Percentiles rank a stretch among this genome's conserved stretches.
Evolutionary conservation across 179 eudicot genomes (phyloP).

Genomic region (Actinidia polygama): DNA sequence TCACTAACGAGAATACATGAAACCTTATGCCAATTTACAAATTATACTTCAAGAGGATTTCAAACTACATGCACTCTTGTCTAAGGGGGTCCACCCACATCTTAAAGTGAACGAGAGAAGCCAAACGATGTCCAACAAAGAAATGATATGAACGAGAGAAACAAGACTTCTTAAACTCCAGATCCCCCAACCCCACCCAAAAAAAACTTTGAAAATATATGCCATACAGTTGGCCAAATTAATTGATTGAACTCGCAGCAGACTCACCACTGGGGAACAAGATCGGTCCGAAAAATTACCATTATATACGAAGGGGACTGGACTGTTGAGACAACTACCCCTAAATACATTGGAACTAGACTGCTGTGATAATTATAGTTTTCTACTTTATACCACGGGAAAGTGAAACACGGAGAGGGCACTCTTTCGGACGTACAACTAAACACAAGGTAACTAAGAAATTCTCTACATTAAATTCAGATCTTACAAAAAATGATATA

Average conservation of each 20-base stretch:
- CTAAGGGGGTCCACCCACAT: not conserved
- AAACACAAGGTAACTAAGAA: not conserved
- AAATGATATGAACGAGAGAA: not conserved
- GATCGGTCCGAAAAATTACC: not conserved
- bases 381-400: not conserved
- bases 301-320: not conserved
- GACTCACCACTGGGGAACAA: not conserved
- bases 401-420: not conserved
- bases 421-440: not conserved
- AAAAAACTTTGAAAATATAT: not conserved
- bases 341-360: not conserved
- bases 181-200: too few relatives aligned
- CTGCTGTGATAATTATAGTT: not conserved
- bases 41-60: not conserved
- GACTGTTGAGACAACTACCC: not conserved
- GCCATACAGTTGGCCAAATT: not conserved
- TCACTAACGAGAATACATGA: not conserved
- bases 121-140: conserved; percentile 9
- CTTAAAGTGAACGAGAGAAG: not conserved
- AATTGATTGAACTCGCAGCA: not conserved
- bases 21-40: not conserved
- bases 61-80: not conserved
- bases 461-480: not conserved
- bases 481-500: not conserved
- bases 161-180: too few relatives aligned